Percentiles rank a stretch among this genome's conserved stretches.
phyloP scores from a whole-genome alignment of 2,329 filamentous ascomycete species.

The Xylaria sp. region DNA sequence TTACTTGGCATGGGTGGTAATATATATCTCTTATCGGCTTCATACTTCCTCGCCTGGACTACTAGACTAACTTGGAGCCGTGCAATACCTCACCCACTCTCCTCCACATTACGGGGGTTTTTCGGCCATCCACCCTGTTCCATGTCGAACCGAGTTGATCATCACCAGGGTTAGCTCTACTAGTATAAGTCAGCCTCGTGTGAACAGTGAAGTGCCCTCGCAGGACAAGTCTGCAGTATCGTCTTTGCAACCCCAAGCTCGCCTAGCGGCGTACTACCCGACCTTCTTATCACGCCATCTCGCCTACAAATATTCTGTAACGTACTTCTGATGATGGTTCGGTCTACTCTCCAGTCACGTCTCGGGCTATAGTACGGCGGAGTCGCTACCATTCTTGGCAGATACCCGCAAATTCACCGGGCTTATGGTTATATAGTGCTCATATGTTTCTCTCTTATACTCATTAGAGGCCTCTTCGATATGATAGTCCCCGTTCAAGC shows the following conservation, averaged over 20 bases:
- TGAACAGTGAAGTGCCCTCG: constrained; percentile 10
- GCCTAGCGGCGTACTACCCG: constrained; percentile 9
- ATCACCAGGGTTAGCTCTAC: constrained; percentile 25
- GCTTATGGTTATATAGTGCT: constrained; percentile 24
- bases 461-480: constrained; percentile 1
- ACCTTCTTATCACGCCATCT: constrained; percentile 7
- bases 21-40: constrained; percentile 30
- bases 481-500: constrained; percentile 1
- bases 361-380: constrained; percentile 16
- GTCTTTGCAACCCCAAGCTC: constrained; percentile 10
- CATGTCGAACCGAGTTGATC: constrained; percentile 20
- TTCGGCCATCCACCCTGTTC: constrained; percentile 28
- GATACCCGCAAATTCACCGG: constrained; percentile 19
- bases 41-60: constrained; percentile 9
- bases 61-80: constrained; percentile 13
- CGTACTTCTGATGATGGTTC: constrained; percentile 5
- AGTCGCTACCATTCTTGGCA: constrained; percentile 20
- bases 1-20: constrained; percentile 27
- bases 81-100: constrained; percentile 31
- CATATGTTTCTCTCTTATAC: constrained; percentile 18
- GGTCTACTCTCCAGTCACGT: constrained; percentile 7
- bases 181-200: constrained; percentile 22
- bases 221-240: constrained; percentile 15
- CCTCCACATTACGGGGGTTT: constrained; percentile 34
- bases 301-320: background rate